A percentile compares a stretch with the other conserved stretches of the same genome.
Evolutionary conservation across 495 filamentous ascomycete genomes (phyloP).

Genomic region (Penicillium coffeae): DNA sequence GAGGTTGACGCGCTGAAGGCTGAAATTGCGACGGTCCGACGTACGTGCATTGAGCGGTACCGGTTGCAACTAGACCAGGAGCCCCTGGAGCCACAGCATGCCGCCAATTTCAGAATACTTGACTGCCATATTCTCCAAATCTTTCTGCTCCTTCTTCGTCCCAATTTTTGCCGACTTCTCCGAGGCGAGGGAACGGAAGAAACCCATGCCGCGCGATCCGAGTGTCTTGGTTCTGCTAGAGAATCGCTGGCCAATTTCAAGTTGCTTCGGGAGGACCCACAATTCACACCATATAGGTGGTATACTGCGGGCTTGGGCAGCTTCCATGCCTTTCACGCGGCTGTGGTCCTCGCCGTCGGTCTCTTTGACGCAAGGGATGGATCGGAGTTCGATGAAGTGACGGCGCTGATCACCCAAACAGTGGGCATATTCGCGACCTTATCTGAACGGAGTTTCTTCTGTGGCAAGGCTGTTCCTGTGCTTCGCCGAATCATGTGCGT

Average conservation of each 20-base stretch:
- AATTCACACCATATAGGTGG: constrained; percentile 43
- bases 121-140: constrained; percentile 47
- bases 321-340: constrained; percentile 40
- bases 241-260: constrained; percentile 39
- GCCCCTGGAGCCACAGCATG: constrained; percentile 32
- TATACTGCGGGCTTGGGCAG: constrained; percentile 44
- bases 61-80: constrained; percentile 24
- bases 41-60: constrained; percentile 36
- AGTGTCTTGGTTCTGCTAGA: constrained; percentile 42
- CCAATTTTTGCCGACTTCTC: constrained; percentile 36
- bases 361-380: constrained; percentile 29
- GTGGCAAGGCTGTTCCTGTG: constrained; percentile 39
- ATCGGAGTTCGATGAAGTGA: constrained; percentile 31
- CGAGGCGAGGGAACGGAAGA: constrained; percentile 39
- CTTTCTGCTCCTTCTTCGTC: constrained; percentile 43
- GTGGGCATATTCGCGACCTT: constrained; percentile 36
- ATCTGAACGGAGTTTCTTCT: constrained; percentile 38
- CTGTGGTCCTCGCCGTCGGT: constrained; percentile 29
- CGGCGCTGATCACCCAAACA: constrained; percentile 25
- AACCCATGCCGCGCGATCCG: constrained; percentile 33
- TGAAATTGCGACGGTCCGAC: constrained; percentile 35
- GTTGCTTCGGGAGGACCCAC: constrained; percentile 28
- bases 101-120: constrained; percentile 44
- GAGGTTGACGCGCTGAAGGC: constrained; percentile 30
- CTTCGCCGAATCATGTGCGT: constrained; percentile 38